These are phyloP conservation scores for Stylosanthes scabra DNA, from an alignment of 331 rosid species.

Conservation along the genomic window DNA sequence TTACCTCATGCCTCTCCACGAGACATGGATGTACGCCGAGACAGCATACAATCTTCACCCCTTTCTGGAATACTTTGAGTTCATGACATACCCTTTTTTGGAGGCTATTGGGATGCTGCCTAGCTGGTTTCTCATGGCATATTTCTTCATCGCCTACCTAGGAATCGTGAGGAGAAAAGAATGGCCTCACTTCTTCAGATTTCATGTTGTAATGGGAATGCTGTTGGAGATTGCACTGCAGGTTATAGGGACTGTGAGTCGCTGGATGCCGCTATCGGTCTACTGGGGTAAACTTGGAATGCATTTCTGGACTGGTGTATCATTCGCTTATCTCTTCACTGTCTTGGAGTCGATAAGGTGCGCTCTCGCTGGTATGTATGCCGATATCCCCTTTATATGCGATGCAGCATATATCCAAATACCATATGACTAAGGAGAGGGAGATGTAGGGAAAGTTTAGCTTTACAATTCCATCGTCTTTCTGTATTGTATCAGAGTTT, in stretches of 20 bases:
- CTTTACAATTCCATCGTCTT: conserved; percentile 14
- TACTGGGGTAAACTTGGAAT: conserved; percentile 94
- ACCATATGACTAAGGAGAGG: conserved; percentile 72
- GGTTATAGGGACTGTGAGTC: conserved; percentile 87
- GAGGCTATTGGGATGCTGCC: conserved; percentile 79
- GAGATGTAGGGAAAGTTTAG: conserved; percentile 23
- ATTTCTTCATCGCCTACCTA: conserved; percentile 87
- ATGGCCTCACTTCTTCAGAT: conserved; percentile 98
- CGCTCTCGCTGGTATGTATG: conserved; percentile 94
- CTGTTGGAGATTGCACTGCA: conserved; percentile 88
- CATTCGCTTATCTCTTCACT: conserved; percentile 76
- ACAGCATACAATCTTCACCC: conserved; percentile 92
- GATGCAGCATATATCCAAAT: conserved; percentile 98
- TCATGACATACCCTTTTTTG: conserved; percentile 84
- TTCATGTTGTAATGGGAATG: conserved; percentile 96
- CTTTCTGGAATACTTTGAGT: conserved; percentile 65
- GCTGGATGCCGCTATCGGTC: conserved; percentile 83
- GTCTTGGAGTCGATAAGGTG: conserved; percentile 86
- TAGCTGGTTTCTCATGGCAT: conserved; percentile 95
- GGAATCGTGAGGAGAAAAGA: conserved; percentile 95
- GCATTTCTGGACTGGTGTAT: conserved; percentile 90
- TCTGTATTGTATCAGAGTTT: conserved; percentile 26
- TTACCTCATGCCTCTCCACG: conserved; percentile 91
- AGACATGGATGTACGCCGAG: conserved; percentile 98
- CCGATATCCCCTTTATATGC: conserved; percentile 86